phyloP scores from a whole-genome alignment of 495 filamentous ascomycete species.

The Trichoderma parareesei region DNA sequence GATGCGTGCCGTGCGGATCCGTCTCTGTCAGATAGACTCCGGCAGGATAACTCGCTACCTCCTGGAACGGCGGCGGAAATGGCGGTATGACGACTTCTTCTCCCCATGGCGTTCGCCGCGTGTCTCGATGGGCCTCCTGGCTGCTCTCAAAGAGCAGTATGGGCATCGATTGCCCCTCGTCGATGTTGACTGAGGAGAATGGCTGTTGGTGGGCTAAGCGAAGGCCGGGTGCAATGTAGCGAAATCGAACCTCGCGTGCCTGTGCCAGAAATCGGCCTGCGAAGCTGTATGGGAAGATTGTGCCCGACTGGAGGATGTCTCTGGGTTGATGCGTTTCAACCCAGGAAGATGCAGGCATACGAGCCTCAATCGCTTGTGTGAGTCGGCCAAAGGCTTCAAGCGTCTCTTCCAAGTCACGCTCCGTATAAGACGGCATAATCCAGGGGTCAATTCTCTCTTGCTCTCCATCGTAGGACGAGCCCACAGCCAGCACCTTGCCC shows the following conservation, averaged over 20 bases:
- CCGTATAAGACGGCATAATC: constrained; percentile 5
- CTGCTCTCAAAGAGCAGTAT: constrained; percentile 4
- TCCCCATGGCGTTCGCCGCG: not conserved
- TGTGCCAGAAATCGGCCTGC: not conserved
- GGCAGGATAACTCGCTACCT: not conserved
- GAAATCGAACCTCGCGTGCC: not conserved
- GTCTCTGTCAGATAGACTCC: constrained; percentile 3
- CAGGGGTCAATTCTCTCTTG: constrained; percentile 1
- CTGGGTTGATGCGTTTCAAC: not conserved
- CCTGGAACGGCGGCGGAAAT: not conserved
- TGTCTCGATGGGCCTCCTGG: constrained; percentile 1
- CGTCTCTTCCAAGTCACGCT: not conserved
- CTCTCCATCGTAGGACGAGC: not conserved
- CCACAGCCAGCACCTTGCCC: not conserved
- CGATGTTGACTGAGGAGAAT: not conserved
- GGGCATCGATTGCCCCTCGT: not conserved
- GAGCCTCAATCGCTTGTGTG: not conserved
- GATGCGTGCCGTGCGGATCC: constrained; percentile 7
- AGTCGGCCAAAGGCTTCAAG: not conserved
- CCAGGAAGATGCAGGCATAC: not conserved
- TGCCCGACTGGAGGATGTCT: not conserved
- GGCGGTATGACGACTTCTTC: not conserved
- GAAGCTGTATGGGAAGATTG: not conserved
- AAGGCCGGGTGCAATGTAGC: not conserved
- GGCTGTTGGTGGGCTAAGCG: not conserved